Evolutionary conservation across 78 protist species (phyloP).

Genomic region (Protostelium mycophagum): DNA sequence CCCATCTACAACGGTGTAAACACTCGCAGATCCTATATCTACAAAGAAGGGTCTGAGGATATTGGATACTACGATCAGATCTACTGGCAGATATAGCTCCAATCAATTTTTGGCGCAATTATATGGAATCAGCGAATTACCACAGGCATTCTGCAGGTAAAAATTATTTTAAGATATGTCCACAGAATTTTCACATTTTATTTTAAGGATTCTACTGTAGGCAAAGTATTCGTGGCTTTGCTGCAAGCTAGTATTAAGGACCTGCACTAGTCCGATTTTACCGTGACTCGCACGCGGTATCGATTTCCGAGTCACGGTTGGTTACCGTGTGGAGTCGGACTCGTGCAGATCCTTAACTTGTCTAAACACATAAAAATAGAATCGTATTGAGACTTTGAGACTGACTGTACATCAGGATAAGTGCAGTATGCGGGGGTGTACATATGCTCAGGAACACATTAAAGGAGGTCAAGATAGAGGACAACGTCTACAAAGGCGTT

Average conservation of each 20-base stretch:
- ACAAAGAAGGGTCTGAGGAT: neutral
- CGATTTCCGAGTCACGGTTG: too few species aligned
- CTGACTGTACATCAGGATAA: neutral
- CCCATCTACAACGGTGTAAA: neutral
- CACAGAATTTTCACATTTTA: too few species aligned
- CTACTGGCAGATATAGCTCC: neutral
- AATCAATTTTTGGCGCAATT: neutral
- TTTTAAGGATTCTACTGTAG: too few species aligned
- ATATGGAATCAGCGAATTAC: neutral
- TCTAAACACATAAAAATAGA: too few species aligned
- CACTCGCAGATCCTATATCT: neutral
- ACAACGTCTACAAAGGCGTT: neutral
- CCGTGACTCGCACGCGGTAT: too few species aligned
- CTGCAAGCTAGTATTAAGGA: too few species aligned
- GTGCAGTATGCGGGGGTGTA: neutral
- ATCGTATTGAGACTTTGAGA: too few species aligned
- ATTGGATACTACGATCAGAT: neutral
- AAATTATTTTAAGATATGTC: too few species aligned
- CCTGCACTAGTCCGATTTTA: too few species aligned
- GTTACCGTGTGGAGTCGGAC: too few species aligned
- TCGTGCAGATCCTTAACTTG: too few species aligned
- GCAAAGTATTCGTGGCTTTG: too few species aligned
- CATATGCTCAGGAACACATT: neutral
- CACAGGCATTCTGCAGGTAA: neutral
- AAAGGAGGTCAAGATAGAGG: neutral